Base-by-base conservation (phyloP, 805 yeast species). In the Schwanniomyces polymorphus region DNA sequence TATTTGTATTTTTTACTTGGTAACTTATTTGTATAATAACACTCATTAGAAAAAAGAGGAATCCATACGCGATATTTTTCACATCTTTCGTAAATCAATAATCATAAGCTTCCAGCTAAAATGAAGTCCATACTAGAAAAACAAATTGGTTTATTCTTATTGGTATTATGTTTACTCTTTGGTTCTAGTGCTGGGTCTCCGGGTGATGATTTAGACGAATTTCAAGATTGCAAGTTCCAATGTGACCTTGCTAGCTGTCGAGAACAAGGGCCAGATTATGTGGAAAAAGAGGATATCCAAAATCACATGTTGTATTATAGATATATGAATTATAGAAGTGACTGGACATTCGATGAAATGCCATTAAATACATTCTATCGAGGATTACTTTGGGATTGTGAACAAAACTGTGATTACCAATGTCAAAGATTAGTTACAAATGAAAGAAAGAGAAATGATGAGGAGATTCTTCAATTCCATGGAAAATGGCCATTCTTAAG, bases 401-500 rank as follows among this genome's bases (percentile, higher is more conserved):
- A 67, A 2, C 78, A 84, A 26, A 84, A 94, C 60, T 94, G 99
- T 67, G 98, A 94, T 67, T 94, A 94, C 65, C 86, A 84, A 56
- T 94, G 99, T 64, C 98, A 94, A 64, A 83, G 90, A 46, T 61
- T 81, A 7, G 72, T 92, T 39, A 91, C 97, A 0, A 58, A 60
- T 1, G 70, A 78, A 33, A 72, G 96, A 18, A 65, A 69, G 12
- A 53, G 47, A 0, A 53, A 66, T 2, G 73, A 76, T n/a, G 74
- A 78, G 49, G 84, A 82, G 46, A 70, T 89, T 0, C 76, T 77
- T 35, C 99, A 94, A 64, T 94, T 89, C 68, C 97, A 94, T 65
- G 99, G 99, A 0, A 94, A 94, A 69, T 94, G 99, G 99, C 98
- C 98, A 2, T 94, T 94, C 59, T 51, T 73, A 14, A 75, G 99